Base-by-base conservation (phyloP, 163 green algal genomes). In the Chlorella variabilis region DNA sequence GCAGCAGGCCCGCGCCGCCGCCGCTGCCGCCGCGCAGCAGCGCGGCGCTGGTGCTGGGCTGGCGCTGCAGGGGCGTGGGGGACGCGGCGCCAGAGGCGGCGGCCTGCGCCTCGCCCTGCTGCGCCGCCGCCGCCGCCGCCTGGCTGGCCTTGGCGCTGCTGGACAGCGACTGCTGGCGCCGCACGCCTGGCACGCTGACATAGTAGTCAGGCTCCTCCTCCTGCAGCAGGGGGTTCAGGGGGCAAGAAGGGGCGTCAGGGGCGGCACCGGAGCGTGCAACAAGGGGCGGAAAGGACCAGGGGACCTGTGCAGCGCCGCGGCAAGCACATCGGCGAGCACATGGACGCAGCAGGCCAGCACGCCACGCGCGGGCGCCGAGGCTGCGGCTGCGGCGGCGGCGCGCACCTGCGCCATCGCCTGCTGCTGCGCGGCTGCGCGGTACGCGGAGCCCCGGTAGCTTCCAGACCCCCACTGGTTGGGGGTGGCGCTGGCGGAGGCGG, bases 151-250 rank as follows among this genome's bases (percentile, higher is more conserved):
- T 59, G 56, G 4, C 41, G 58, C n/a, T 31, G 73, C 56, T 51
- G 39, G 56, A 18, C n/a, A 81, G 20, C 1, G 73, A 71, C 56
- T 80, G 73, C 56, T 80, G 73, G 27, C 75, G 75, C 0, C 59
- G 58, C 75, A 71, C 41, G 17, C 75, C 75, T 9, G 75, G 75
- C 75, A 81, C 75, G 75, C 75, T 81, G 41, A 81, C 41, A 21
- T 81, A 81, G 7, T 45, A 59, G 38, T 81, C 75, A 3, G 75
- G 75, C 41, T 81, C 75, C 6, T 62, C 48, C 29, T 42, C 25
- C 59, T 33, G 4, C 69, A 42, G 36, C 8, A 39, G 15, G n/a
- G 42, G n/a, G n/a, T n/a, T n/a, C 5, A 29, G 66, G 39, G 5
- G 66, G 45, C 45, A n/a, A n/a, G n/a, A n/a, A n/a, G n/a, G n/a